Conservation (phyloP, 164 flowering plant genomes). For the Magnolia sinica region DNA sequence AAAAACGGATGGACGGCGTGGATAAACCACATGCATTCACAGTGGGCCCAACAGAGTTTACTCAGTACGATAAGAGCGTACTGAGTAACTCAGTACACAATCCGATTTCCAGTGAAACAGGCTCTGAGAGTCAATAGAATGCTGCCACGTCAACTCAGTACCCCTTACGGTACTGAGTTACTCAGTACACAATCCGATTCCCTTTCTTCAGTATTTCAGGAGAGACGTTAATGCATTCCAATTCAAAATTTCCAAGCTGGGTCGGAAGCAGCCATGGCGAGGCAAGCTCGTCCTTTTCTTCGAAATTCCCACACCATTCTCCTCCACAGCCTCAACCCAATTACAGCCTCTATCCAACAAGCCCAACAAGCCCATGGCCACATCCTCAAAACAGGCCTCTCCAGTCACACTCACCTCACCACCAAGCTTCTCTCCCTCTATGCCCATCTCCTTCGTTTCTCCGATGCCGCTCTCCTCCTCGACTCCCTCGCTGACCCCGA, state of each 20-base stretch:
- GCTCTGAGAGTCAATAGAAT: no score
- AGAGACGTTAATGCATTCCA: not conserved
- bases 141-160: no score
- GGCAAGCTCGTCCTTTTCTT: not conserved
- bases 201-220: no score
- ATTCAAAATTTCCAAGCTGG: not conserved
- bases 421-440: slow-evolving; percentile 53
- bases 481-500: slow-evolving; percentile 26
- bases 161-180: no score
- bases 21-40: no score
- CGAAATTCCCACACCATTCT: slow-evolving; percentile 2
- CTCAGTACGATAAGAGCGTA: no score
- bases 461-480: slow-evolving; percentile 32
- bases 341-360: slow-evolving; percentile 30
- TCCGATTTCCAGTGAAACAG: no score
- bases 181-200: no score
- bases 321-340: slow-evolving; percentile 24
- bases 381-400: slow-evolving; percentile 44
- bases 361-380: slow-evolving; percentile 49
- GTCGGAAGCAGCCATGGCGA: slow-evolving; percentile 2
- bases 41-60: no score
- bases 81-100: no score
- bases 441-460: slow-evolving; percentile 29
- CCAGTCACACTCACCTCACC: slow-evolving; percentile 23
- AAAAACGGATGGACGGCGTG: no score